Evolutionary conservation across 768 basidiomycete species (phyloP), one percentile per base, ranked within the genome.

Genomic region (Sarcodon sp.): DNA sequence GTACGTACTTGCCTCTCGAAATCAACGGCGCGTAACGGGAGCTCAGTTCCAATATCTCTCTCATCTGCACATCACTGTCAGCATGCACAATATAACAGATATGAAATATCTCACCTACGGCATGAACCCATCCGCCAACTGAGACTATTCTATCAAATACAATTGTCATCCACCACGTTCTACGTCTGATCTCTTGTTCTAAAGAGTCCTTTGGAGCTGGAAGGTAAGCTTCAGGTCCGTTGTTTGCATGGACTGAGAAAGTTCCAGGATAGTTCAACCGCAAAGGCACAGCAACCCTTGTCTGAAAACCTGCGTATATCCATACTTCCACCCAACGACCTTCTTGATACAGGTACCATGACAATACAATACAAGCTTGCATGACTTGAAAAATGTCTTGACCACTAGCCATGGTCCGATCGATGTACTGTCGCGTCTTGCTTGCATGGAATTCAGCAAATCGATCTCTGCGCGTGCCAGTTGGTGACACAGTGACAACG

Each of bases 141-240:
- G 64, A 66, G 5, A 66, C 77, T 43, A 88, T 87, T 31, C 87
- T 81, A 62, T 91, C 87, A 60, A 90, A 89, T 43, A 88, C 65
- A 36, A 91, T 78, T 15, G 85, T 80, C 84, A 88, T 88, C 87
- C 87, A 91, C 88, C 88, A 91, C 4, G 87, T 83, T 46, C 88
- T 73, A 45, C 88, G 72, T 51, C 87, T 70, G 38, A 76, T 80
- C 64, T 91, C 87, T 48, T 88, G 63, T 53, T 90, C 88, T 15
- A 74, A 75, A 38, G 77, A 60, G 59, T 84, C 83, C 59, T 76
- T 85, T 0, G 87, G 87, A 11, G 87, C 84, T 3, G 82, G 78
- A 11, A 91, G 67, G 62, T 88, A 91, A 38, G 85, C 86, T 11
- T 79, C 80, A 8, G 83, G 79, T n/a, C 81, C 79, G 47, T 70